A percentile compares a stretch with the other conserved stretches of the same genome.
phyloP scores from a whole-genome alignment of 768 basidiomycete species.

The Hypholoma fasciculare region DNA sequence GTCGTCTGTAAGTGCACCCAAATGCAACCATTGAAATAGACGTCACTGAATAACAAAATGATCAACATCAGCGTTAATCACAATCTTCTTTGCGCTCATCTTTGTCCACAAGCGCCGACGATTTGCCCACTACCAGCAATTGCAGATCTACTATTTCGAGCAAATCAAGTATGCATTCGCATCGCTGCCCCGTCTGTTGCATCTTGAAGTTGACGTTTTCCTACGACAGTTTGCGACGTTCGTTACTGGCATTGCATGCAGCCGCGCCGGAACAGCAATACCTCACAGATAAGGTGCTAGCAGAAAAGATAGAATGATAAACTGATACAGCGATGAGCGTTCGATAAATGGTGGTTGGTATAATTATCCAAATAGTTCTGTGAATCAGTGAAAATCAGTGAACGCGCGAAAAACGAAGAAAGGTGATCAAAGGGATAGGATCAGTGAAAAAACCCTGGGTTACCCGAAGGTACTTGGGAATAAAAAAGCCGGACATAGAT shows the following conservation, averaged over 20 bases:
- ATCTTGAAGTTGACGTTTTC: not conserved
- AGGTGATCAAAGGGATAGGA: not conserved
- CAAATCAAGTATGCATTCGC: conserved; percentile 37
- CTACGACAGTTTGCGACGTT: conserved; percentile 28
- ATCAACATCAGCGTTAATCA: conserved; percentile 33
- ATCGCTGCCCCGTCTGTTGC: not conserved
- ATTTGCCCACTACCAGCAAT: conserved; percentile 33
- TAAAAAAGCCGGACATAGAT: conserved; percentile 57
- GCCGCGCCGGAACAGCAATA: conserved; percentile 23
- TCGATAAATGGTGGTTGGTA: not conserved
- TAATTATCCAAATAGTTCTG: not conserved
- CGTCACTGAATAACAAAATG: not conserved
- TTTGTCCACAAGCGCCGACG: conserved; percentile 43
- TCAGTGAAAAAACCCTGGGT: conserved; percentile 1
- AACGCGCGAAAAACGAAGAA: not conserved
- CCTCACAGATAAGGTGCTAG: not conserved
- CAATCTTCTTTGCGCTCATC: conserved; percentile 35
- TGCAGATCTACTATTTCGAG: conserved; percentile 50
- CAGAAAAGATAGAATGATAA: not conserved
- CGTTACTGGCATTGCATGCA: conserved; percentile 34
- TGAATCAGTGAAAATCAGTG: not conserved
- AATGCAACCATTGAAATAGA: not conserved
- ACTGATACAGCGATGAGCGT: not conserved
- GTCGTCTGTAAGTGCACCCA: conserved; percentile 32
- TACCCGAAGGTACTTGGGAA: not conserved